These are phyloP conservation scores for Kwoniella botswanensis DNA, from an alignment of 768 basidiomycete species.

Conservation along the genomic window DNA sequence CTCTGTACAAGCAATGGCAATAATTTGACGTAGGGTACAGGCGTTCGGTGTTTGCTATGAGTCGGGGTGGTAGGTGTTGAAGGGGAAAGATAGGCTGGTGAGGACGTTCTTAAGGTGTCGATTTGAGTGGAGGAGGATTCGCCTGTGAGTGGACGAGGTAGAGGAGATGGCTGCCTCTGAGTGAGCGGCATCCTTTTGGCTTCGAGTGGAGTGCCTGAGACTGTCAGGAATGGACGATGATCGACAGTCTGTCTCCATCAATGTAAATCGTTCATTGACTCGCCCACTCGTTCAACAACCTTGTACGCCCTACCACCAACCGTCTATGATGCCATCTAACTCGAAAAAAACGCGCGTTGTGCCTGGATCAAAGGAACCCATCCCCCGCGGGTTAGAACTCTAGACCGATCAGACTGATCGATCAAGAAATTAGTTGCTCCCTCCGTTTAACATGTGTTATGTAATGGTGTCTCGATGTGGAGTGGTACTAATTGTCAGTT, in stretches of 20 bases:
- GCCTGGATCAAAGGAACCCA: not conserved
- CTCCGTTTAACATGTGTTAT: too few relatives aligned
- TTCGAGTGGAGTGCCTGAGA: too few relatives aligned
- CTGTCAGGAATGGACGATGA: not conserved
- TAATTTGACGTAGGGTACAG: slow-evolving; percentile 37
- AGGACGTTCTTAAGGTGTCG: not conserved
- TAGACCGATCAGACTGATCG: not conserved
- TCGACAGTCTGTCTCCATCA: not conserved
- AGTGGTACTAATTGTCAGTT: too few relatives aligned
- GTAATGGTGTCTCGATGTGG: too few relatives aligned
- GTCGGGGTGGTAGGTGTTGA: not conserved
- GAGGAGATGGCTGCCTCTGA: slow-evolving; percentile 5
- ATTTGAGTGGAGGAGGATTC: not conserved
- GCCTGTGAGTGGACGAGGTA: slow-evolving; percentile 3
- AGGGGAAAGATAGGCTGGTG: slow-evolving; percentile 10
- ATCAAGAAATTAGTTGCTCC: too few relatives aligned
- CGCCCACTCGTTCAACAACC: too few relatives aligned
- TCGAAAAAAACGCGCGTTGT: not conserved
- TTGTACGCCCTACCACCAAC: too few relatives aligned
- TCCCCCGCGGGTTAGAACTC: not conserved
- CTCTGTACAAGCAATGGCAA: slow-evolving; percentile 37
- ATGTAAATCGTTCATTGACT: too few relatives aligned
- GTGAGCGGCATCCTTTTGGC: not conserved
- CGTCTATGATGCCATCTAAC: not conserved
- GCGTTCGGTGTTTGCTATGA: slow-evolving; percentile 13